These are phyloP conservation scores for Begonia masoniana DNA, from an alignment of 306 rosid species.

Conservation along the genomic window DNA sequence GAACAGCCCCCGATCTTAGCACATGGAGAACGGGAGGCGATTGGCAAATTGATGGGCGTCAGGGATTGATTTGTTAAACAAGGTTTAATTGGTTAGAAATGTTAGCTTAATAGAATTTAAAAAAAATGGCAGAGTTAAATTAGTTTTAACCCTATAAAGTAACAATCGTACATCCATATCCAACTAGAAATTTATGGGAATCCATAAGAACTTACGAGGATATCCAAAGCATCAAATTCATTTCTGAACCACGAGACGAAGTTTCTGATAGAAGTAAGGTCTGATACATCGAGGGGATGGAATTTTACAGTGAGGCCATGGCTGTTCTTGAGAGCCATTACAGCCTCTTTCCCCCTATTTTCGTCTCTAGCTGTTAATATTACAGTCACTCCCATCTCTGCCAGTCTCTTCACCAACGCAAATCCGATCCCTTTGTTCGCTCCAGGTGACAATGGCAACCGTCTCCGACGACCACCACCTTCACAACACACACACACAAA, in stretches of 20 bases:
- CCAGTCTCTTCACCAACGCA: conserved; percentile 54
- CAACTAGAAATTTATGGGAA: too few relatives aligned
- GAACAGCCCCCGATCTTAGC: too few relatives aligned
- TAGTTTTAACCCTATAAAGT: too few relatives aligned
- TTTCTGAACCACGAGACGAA: conserved; percentile 42
- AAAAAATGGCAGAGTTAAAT: too few relatives aligned
- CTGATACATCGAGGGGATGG: conserved; percentile 47
- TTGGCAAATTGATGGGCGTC: too few relatives aligned
- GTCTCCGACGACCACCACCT: conserved; percentile 90
- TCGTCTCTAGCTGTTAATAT: conserved; percentile 57
- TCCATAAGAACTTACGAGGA: conserved; percentile 38
- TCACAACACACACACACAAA: neutral
- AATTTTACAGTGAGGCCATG: conserved; percentile 42
- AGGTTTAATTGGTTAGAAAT: too few relatives aligned
- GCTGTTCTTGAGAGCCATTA: conserved; percentile 16
- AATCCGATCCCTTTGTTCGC: conserved; percentile 82
- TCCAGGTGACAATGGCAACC: conserved; percentile 77
- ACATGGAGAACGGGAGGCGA: too few relatives aligned
- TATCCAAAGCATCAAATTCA: conserved; percentile 46
- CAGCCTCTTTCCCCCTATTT: conserved; percentile 41
- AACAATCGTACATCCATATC: too few relatives aligned
- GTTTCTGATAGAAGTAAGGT: conserved; percentile 39
- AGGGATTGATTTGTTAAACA: too few relatives aligned
- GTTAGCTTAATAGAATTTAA: too few relatives aligned
- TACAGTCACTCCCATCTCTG: conserved; percentile 50